Evolutionary conservation across 2,329 filamentous ascomycete species (phyloP).

Genomic region (Akanthomyces lecanii): DNA sequence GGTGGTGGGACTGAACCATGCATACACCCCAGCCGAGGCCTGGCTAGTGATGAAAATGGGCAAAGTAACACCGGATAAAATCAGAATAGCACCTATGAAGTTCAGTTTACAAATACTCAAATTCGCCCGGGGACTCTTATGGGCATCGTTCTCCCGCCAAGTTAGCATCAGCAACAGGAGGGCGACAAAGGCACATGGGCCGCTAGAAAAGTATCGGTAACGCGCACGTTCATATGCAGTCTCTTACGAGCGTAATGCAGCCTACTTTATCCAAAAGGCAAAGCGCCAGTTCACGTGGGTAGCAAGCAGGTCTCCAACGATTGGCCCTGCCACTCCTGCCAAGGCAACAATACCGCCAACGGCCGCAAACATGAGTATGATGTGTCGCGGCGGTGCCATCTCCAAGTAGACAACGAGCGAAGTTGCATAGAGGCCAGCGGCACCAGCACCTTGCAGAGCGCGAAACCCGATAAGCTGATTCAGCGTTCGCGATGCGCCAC

Average conservation of each 20-base stretch:
- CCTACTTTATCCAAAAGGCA: conserved; percentile 21
- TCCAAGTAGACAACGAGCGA: conserved; percentile 20
- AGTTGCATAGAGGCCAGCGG: conserved; percentile 21
- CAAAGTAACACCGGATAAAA: background rate
- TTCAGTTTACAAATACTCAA: background rate
- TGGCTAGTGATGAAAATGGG: background rate
- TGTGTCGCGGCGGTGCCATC: conserved; percentile 15
- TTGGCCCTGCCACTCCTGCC: conserved; percentile 19
- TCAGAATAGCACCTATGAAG: background rate
- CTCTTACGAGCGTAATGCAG: background rate
- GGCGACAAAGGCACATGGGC: background rate
- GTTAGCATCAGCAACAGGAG: background rate
- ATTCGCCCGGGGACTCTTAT: background rate
- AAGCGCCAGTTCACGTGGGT: conserved; percentile 17
- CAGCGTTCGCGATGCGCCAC: conserved; percentile 16
- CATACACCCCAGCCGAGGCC: background rate
- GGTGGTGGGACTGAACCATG: background rate
- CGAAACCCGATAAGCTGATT: conserved; percentile 21
- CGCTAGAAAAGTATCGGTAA: background rate
- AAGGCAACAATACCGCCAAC: conserved; percentile 20
- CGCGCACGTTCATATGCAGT: background rate
- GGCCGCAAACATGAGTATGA: conserved; percentile 14
- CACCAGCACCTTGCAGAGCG: conserved; percentile 20
- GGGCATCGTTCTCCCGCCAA: background rate
- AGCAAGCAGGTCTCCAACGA: conserved; percentile 19